Evolutionary conservation across 2,329 filamentous ascomycete species (phyloP).

Genomic region (Cordyceps javanica): DNA sequence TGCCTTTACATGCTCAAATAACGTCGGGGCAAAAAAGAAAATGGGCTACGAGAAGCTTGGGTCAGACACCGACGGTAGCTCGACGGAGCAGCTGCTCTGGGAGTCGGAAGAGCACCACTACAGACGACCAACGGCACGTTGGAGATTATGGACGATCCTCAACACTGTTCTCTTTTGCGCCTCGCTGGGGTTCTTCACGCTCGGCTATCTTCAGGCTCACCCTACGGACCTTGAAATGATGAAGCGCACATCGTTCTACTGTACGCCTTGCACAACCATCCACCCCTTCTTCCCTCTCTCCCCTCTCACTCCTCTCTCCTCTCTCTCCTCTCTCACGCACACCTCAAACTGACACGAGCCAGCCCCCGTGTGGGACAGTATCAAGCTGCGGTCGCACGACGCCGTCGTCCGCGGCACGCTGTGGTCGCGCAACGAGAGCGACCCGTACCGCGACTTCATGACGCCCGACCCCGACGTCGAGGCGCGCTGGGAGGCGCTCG

Average conservation of each 20-base stretch:
- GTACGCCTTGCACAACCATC: too few relatives aligned
- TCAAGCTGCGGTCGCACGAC: conserved; percentile 2
- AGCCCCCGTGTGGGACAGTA: conserved; percentile 8
- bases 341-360: not conserved
- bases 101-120: not conserved
- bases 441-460: not conserved
- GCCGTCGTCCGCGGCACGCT: not conserved
- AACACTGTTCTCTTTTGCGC: not conserved
- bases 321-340: not conserved
- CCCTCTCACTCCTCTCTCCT: not conserved
- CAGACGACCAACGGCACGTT: not conserved
- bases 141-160: not conserved
- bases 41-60: not conserved
- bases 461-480: not conserved
- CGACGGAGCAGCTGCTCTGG: not conserved
- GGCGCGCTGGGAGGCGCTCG: not conserved
- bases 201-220: not conserved
- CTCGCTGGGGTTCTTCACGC: not conserved
- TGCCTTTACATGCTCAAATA: too few relatives aligned
- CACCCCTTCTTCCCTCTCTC: not conserved
- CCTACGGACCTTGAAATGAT: not conserved
- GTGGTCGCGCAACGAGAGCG: not conserved
- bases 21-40: not conserved
- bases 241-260: conserved; percentile 8
- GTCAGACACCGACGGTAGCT: not conserved